Conservation (phyloP, 2,329 filamentous ascomycete species). For the Cladophialophora yegresii region DNA sequence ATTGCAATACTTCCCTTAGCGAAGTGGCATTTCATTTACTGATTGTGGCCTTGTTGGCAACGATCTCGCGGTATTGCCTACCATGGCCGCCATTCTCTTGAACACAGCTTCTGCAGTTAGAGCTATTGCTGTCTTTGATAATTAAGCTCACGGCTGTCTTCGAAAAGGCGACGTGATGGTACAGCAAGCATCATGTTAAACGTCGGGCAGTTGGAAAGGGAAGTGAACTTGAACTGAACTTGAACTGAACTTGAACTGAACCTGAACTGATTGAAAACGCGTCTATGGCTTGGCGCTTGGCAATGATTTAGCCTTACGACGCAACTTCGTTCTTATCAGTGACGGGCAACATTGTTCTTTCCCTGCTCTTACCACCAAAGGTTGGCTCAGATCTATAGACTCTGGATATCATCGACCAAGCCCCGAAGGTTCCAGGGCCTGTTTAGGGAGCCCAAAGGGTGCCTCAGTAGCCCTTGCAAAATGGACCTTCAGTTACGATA, state of each 20-base stretch:
- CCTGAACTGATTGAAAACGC: neutral
- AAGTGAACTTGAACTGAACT: neutral
- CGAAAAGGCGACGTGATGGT: neutral
- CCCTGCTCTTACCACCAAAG: neutral
- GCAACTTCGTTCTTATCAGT: neutral
- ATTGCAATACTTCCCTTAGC: neutral
- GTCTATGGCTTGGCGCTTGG: neutral
- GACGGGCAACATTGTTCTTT: neutral
- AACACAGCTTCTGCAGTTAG: neutral
- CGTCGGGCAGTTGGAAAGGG: neutral
- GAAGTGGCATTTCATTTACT: neutral
- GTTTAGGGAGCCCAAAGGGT: neutral
- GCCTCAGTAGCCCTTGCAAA: neutral
- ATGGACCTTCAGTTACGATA: neutral
- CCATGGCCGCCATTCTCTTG: neutral
- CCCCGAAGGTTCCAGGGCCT: neutral
- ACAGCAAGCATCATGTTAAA: neutral
- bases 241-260: neutral
- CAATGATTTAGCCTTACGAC: neutral
- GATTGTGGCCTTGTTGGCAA: neutral
- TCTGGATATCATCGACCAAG: neutral
- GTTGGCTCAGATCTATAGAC: neutral
- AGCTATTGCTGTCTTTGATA: neutral
- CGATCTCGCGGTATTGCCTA: neutral
- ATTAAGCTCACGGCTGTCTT: neutral